Conservation (phyloP, 305 asterid species). For the Vinca major region DNA sequence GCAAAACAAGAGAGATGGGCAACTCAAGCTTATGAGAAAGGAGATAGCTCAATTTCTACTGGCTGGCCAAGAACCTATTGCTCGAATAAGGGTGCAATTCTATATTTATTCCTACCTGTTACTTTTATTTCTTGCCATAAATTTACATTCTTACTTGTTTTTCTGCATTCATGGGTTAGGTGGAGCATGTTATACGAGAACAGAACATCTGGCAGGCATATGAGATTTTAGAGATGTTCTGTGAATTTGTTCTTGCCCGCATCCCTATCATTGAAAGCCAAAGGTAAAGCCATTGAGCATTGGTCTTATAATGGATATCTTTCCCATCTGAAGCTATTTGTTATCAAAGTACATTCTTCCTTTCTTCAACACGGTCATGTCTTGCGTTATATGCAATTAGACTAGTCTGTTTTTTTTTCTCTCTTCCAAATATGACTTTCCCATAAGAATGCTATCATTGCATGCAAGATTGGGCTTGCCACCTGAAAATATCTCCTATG, state of each 20-base stretch:
- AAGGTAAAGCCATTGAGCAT: constrained; percentile 34
- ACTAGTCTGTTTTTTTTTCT: neutral
- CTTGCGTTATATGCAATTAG: neutral
- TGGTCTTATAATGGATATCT: neutral
- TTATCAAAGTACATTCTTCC: neutral
- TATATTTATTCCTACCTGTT: neutral
- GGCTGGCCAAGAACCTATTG: constrained; percentile 82
- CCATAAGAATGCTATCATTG: neutral
- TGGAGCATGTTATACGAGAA: constrained; percentile 87
- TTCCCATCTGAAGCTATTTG: neutral
- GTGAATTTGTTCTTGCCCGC: constrained; percentile 79
- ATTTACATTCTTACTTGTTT: neutral
- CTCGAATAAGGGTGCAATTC: constrained; percentile 71
- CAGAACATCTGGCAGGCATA: constrained; percentile 89
- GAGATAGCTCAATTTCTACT: constrained; percentile 85
- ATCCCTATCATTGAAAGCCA: constrained; percentile 86
- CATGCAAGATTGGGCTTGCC: neutral
- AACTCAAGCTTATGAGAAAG: constrained; percentile 71
- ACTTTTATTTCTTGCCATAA: neutral
- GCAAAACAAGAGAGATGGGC: constrained; percentile 79
- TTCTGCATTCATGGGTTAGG: constrained; percentile 30
- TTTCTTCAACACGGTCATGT: neutral
- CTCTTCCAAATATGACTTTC: neutral
- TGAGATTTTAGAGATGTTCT: constrained; percentile 72
- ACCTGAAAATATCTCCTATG: neutral